A percentile compares a stretch with the other conserved stretches of the same genome.
These are phyloP conservation scores for Wickerhamomyces alni DNA, from an alignment of 805 yeast genomes.

Conservation along the genomic window DNA sequence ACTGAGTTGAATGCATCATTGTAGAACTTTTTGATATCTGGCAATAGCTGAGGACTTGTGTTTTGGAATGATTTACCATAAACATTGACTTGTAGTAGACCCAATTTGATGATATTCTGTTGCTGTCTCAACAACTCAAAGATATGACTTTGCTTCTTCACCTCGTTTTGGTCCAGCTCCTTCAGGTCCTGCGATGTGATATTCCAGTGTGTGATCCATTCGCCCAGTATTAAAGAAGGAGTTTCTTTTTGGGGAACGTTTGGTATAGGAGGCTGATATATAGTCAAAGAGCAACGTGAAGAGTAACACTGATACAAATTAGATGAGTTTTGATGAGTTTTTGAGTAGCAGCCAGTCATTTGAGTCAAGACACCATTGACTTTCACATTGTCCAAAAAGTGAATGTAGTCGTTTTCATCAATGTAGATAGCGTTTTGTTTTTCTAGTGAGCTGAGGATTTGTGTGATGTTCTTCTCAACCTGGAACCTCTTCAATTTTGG, in stretches of 20 bases:
- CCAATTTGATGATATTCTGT: conserved; percentile 61
- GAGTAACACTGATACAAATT: conserved; percentile 25
- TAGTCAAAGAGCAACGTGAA: conserved; percentile 28
- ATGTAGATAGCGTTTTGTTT: conserved; percentile 36
- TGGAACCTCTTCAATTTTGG: conserved; percentile 44
- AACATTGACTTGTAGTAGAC: conserved; percentile 55
- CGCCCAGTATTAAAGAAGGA: conserved; percentile 27
- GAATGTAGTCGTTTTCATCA: conserved; percentile 25
- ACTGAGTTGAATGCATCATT: conserved; percentile 55
- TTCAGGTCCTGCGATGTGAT: conserved; percentile 47
- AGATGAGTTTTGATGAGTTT: conserved; percentile 17
- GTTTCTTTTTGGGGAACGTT: conserved; percentile 12
- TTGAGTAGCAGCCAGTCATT: conserved; percentile 41
- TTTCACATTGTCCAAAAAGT: conserved; percentile 24
- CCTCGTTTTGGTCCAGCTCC: conserved; percentile 42
- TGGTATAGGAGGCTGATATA: conserved; percentile 18
- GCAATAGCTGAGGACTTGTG: conserved; percentile 37
- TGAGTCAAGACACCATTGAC: conserved; percentile 39
- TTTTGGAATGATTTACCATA: conserved; percentile 40
- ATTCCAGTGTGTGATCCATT: conserved; percentile 68
- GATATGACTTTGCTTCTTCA: conserved; percentile 66
- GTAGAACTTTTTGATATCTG: conserved; percentile 49
- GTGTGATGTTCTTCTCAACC: conserved; percentile 45
- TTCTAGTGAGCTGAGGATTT: conserved; percentile 37
- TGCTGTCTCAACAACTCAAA: conserved; percentile 72